Evolutionary conservation across 179 eudicot species (phyloP).

Genomic region (Sideroxylon spinosum): DNA sequence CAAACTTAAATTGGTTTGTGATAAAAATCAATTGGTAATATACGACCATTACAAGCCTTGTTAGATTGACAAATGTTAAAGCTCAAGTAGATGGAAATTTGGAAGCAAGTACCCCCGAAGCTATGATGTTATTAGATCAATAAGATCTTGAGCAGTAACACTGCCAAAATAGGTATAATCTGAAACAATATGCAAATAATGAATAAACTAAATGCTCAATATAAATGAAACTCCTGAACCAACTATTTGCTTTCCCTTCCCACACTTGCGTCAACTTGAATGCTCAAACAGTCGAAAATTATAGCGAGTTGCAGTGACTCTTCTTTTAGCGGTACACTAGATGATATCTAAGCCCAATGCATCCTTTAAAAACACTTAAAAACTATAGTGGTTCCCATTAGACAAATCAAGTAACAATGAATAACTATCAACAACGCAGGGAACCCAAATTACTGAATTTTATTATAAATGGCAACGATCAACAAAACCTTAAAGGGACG

Average conservation of each 20-base stretch:
- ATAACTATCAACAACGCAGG: not conserved
- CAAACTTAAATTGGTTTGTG: no score
- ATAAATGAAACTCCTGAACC: slow-evolving; percentile 46
- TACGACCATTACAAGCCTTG: not conserved
- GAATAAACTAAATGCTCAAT: not conserved
- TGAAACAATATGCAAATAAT: slow-evolving; percentile 12
- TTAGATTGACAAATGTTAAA: not conserved
- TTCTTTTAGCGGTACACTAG: slow-evolving; percentile 58
- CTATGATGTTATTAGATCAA: slow-evolving; percentile 89
- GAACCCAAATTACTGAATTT: not conserved
- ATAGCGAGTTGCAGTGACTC: slow-evolving; percentile 87
- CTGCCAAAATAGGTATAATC: slow-evolving; percentile 37
- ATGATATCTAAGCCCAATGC: not conserved
- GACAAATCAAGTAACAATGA: not conserved
- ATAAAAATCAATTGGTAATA: no score
- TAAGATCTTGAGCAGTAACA: slow-evolving; percentile 93
- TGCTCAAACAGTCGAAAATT: slow-evolving; percentile 81
- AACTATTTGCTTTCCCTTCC: slow-evolving; percentile 86
- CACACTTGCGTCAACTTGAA: slow-evolving; percentile 90
- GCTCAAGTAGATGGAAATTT: slow-evolving; percentile 12
- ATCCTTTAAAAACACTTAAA: not conserved
- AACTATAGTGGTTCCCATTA: not conserved
- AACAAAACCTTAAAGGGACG: no score
- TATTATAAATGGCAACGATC: not conserved
- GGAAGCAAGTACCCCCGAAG: slow-evolving; percentile 67